Evolutionary conservation across 176 grass and related monocot species (phyloP).

Genomic region (Thalia dealbata): DNA sequence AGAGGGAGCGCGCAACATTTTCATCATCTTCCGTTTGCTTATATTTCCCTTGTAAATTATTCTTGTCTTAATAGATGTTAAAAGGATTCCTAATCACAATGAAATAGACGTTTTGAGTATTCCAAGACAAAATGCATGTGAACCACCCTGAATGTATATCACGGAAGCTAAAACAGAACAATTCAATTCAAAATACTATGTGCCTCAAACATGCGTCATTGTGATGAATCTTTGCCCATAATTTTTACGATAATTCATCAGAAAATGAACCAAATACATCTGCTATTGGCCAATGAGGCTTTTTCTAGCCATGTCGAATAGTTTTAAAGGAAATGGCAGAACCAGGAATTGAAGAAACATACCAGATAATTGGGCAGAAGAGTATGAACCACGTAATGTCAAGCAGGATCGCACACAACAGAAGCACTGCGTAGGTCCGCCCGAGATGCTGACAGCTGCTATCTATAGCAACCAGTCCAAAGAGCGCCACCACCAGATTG

Average conservation of each 20-base stretch:
- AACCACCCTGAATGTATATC: not conserved
- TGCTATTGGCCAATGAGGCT: not conserved
- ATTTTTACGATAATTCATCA: not conserved
- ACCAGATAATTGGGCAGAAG: slow-evolving; percentile 21
- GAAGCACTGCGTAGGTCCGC: slow-evolving; percentile 13
- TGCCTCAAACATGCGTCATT: too few relatives aligned
- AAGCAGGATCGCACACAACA: slow-evolving; percentile 9
- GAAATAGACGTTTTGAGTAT: not conserved
- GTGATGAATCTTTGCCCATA: too few relatives aligned
- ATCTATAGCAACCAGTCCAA: slow-evolving; percentile 17
- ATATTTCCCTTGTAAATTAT: too few relatives aligned
- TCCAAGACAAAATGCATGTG: not conserved
- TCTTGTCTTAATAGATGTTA: too few relatives aligned
- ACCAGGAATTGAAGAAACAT: not conserved
- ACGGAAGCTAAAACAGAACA: not conserved
- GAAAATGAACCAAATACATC: not conserved
- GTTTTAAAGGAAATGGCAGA: not conserved
- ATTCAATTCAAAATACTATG: not conserved
- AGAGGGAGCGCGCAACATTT: too few relatives aligned
- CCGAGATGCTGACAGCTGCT: slow-evolving; percentile 17
- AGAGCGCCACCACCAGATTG: slow-evolving; percentile 14
- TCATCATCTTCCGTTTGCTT: too few relatives aligned
- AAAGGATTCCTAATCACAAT: not conserved
- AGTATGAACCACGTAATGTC: slow-evolving; percentile 23
- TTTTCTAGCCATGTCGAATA: not conserved